Evolutionary conservation across 2,329 filamentous ascomycete species (phyloP).

Genomic region (Alternaria brassicicola): DNA sequence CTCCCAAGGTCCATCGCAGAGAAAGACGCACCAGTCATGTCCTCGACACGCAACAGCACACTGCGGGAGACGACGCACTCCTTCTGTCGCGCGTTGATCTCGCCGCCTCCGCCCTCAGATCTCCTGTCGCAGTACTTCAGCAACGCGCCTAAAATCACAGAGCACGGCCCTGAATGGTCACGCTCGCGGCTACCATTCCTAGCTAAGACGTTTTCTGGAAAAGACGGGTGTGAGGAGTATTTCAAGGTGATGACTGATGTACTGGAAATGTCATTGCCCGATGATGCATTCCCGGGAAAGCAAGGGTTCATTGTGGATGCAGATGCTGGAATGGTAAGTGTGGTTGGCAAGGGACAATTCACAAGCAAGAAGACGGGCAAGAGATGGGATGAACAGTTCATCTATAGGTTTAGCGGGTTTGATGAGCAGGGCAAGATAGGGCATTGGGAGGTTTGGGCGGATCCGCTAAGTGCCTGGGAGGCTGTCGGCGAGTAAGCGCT

Average conservation of each 20-base stretch:
- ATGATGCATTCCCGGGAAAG: conserved; percentile 43
- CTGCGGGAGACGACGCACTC: conserved; percentile 33
- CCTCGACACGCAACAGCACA: conserved; percentile 16
- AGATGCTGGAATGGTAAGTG: conserved; percentile 44
- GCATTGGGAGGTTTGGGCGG: conserved; percentile 54
- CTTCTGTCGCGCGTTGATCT: conserved; percentile 41
- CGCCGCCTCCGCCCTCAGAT: conserved; percentile 29
- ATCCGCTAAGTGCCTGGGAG: conserved; percentile 52
- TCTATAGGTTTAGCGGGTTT: conserved; percentile 51
- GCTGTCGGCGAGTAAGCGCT: conserved; percentile 39
- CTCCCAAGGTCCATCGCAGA: not conserved
- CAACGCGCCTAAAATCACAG: conserved; percentile 45
- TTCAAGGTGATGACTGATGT: conserved; percentile 45
- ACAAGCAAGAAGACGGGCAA: conserved; percentile 49
- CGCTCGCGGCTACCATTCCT: conserved; percentile 49
- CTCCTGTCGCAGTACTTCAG: conserved; percentile 40
- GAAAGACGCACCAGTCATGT: conserved; percentile 14
- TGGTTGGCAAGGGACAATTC: conserved; percentile 46
- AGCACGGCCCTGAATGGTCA: conserved; percentile 52
- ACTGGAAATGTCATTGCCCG: conserved; percentile 41
- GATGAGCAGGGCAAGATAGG: conserved; percentile 49
- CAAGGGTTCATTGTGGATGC: conserved; percentile 48
- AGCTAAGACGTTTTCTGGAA: conserved; percentile 45
- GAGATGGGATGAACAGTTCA: conserved; percentile 50
- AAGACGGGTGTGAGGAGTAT: conserved; percentile 47